A percentile compares a stretch with the other conserved stretches of the same genome.
Conservation (phyloP, 2,329 filamentous ascomycete species). For the Aspergillus niger region DNA sequence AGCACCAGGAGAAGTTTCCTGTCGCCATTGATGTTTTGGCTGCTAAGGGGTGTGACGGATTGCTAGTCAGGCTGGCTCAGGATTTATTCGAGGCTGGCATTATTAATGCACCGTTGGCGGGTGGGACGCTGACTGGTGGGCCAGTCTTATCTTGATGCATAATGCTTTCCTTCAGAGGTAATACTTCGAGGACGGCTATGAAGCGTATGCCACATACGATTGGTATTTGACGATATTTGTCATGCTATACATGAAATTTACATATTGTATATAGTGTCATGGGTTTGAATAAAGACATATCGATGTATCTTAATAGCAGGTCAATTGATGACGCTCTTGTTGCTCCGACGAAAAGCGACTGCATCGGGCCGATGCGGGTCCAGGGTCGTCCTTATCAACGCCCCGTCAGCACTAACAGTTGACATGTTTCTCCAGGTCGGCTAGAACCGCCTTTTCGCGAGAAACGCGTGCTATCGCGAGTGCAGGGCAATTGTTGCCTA, state of each 20-base stretch:
- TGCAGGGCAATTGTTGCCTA: too few relatives aligned
- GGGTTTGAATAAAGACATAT: not conserved
- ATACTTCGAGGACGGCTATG: too few relatives aligned
- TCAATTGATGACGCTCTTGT: not conserved
- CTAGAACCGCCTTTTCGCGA: too few relatives aligned
- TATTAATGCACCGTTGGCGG: constrained; percentile 2
- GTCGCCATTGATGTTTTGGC: constrained; percentile 61
- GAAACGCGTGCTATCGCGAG: too few relatives aligned
- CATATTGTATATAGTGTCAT: not conserved
- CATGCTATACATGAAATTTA: not conserved
- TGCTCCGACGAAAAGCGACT: not conserved
- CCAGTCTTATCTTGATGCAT: not conserved
- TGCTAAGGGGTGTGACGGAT: constrained; percentile 62
- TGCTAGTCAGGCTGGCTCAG: constrained; percentile 57
- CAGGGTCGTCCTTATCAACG: not conserved
- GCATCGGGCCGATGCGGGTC: not conserved
- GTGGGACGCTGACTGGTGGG: not conserved
- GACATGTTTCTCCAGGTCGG: too few relatives aligned
- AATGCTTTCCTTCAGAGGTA: too few relatives aligned
- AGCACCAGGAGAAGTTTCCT: constrained; percentile 55
- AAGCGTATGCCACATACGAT: not conserved
- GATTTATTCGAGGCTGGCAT: constrained; percentile 55
- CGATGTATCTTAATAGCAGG: not conserved
- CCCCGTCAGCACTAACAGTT: too few relatives aligned
- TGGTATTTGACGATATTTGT: not conserved